These are phyloP conservation scores for Plasmopara muralis DNA, from an alignment of 352 stramenopile genomes.

Conservation along the genomic window DNA sequence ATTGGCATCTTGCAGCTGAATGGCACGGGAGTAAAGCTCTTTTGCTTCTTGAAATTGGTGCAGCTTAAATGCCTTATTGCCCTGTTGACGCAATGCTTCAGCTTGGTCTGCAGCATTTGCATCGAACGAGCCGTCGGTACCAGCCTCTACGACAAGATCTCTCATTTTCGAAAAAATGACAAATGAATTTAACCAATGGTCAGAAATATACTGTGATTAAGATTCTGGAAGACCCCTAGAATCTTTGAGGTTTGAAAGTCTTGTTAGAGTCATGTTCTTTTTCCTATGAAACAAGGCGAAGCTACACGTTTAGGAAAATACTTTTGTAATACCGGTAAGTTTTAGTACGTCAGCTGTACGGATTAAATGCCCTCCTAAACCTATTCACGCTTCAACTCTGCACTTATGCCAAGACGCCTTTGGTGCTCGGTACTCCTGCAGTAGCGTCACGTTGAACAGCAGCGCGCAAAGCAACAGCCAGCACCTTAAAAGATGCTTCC, in stretches of 20 bases:
- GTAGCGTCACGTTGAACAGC: slow-evolving; percentile 74
- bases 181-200: background rate
- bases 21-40: slow-evolving; percentile 50
- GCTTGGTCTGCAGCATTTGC: slow-evolving; percentile 6
- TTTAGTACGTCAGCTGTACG: too few species aligned
- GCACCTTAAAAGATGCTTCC: slow-evolving; percentile 89
- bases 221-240: too few species aligned
- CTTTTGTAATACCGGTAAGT: too few species aligned
- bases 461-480: slow-evolving; percentile 78
- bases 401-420: slow-evolving; percentile 80
- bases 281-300: too few species aligned
- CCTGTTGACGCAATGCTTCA: slow-evolving; percentile 45
- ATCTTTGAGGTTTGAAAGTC: too few species aligned
- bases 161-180: slow-evolving; percentile 13
- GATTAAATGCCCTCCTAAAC: too few species aligned
- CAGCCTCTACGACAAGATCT: slow-evolving; percentile 24
- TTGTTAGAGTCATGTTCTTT: too few species aligned
- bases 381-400: too few species aligned
- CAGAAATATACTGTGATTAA: too few species aligned
- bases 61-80: slow-evolving; percentile 63
- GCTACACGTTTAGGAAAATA: too few species aligned
- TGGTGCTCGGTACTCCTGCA: slow-evolving; percentile 87
- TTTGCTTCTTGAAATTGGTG: slow-evolving; percentile 43
- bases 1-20: slow-evolving; percentile 36
- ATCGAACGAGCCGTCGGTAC: slow-evolving; percentile 36